These are phyloP conservation scores for Populus euphratica DNA, from an alignment of 345 rosid species.

Conservation along the genomic window DNA sequence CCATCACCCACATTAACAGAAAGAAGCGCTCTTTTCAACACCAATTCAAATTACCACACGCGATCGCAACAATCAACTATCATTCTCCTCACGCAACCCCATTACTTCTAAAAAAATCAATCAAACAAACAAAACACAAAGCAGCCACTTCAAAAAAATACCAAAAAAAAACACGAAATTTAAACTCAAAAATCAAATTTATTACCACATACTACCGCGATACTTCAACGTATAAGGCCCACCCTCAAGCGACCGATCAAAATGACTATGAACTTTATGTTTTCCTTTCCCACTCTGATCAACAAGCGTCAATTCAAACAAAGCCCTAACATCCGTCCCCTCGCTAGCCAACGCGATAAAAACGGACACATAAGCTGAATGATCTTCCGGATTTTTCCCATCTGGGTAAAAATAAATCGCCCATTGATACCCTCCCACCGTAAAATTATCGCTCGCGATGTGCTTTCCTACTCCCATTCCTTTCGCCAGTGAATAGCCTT, in stretches of 20 bases:
- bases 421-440: constrained; percentile 75
- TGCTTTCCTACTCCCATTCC: constrained; percentile 69
- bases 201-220: constrained; percentile 95
- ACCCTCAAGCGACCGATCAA: constrained; percentile 83
- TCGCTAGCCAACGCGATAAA: constrained; percentile 87
- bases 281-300: constrained; percentile 93
- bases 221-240: constrained; percentile 85
- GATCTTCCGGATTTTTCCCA: constrained; percentile 82
- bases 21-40: neutral
- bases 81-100: neutral
- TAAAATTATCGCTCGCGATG: constrained; percentile 60
- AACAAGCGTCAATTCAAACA: constrained; percentile 75
- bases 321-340: constrained; percentile 86
- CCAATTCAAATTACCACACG: neutral
- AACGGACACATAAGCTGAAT: constrained; percentile 67
- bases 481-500: constrained; percentile 60
- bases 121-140: neutral
- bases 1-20: neutral
- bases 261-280: constrained; percentile 91
- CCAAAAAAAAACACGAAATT: neutral
- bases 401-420: constrained; percentile 90
- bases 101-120: neutral
- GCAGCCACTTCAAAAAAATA: neutral
- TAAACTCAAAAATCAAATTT: neutral
- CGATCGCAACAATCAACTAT: neutral